Evolutionary conservation across 1,284 basidiomycete genomes (phyloP).

Genomic region (Cystobasidium sp.): DNA sequence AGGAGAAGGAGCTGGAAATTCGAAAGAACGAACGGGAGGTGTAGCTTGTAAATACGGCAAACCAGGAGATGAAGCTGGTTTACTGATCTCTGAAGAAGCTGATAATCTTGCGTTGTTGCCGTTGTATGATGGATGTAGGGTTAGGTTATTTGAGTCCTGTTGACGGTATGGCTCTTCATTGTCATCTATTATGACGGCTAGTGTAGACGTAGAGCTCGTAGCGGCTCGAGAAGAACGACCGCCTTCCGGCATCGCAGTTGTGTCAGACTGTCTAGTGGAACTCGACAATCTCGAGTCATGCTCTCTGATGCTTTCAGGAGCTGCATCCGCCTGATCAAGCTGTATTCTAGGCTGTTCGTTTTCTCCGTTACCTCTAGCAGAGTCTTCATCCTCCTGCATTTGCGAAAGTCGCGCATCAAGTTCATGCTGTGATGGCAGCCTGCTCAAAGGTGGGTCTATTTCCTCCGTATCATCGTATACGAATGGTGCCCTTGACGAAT

Average conservation of each 20-base stretch:
- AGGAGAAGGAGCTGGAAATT: neutral
- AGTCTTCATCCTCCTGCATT: neutral
- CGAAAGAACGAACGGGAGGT: neutral
- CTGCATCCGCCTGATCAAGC: neutral
- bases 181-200: conserved; percentile 10
- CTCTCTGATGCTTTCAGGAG: too few species aligned
- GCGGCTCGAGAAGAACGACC: neutral
- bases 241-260: neutral
- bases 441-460: conserved; percentile 25
- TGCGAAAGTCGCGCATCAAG: conserved; percentile 8
- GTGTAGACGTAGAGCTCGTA: conserved; percentile 5
- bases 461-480: conserved; percentile 43
- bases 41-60: conserved; percentile 29
- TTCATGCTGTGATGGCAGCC: conserved; percentile 30
- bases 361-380: neutral
- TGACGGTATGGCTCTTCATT: neutral
- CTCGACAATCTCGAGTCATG: too few species aligned
- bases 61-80: conserved; percentile 24
- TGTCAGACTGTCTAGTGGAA: conserved; percentile 2
- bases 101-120: conserved; percentile 6
- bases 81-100: conserved; percentile 2
- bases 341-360: conserved; percentile 9
- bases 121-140: neutral
- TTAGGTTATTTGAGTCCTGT: neutral
- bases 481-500: conserved; percentile 19